Evolutionary conservation across 768 basidiomycete species (phyloP).

Genomic region (Plicaturopsis crispa): DNA sequence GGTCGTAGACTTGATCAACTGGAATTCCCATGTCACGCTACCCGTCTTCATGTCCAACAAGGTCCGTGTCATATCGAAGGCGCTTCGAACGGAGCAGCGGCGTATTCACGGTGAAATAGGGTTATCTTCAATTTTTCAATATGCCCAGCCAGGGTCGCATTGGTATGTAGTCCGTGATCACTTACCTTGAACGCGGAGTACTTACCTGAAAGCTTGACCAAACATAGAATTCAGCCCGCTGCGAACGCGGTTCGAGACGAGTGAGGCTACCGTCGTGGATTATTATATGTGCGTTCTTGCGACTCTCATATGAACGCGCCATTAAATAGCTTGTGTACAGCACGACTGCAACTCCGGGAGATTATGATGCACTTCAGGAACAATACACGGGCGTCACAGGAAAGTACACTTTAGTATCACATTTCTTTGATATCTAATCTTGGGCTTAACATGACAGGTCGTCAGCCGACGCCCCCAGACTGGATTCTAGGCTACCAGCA

Average conservation of each 20-base stretch:
- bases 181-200: not conserved
- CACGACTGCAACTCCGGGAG: slow-evolving; percentile 26
- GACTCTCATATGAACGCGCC: not conserved
- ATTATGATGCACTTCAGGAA: slow-evolving; percentile 26
- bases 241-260: slow-evolving; percentile 23
- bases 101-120: slow-evolving; percentile 11
- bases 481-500: slow-evolving; percentile 29
- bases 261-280: slow-evolving; percentile 26
- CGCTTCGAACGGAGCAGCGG: not conserved
- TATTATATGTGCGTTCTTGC: slow-evolving; percentile 22
- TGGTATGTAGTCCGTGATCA: slow-evolving; percentile 13
- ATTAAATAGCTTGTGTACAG: slow-evolving; percentile 8
- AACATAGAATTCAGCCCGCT: slow-evolving; percentile 22
- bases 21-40: slow-evolving; percentile 26
- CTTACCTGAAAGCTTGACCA: not conserved
- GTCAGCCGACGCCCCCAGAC: slow-evolving; percentile 28
- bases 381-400: slow-evolving; percentile 29
- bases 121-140: slow-evolving; percentile 28
- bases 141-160: slow-evolving; percentile 27
- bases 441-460: slow-evolving; percentile 14
- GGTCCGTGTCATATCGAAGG: slow-evolving; percentile 8
- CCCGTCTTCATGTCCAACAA: slow-evolving; percentile 32
- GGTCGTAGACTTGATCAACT: slow-evolving; percentile 28
- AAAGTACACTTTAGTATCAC: slow-evolving; percentile 7
- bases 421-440: no score